Base-by-base conservation (phyloP, 495 filamentous ascomycete species). In the Neurospora sp. region DNA sequence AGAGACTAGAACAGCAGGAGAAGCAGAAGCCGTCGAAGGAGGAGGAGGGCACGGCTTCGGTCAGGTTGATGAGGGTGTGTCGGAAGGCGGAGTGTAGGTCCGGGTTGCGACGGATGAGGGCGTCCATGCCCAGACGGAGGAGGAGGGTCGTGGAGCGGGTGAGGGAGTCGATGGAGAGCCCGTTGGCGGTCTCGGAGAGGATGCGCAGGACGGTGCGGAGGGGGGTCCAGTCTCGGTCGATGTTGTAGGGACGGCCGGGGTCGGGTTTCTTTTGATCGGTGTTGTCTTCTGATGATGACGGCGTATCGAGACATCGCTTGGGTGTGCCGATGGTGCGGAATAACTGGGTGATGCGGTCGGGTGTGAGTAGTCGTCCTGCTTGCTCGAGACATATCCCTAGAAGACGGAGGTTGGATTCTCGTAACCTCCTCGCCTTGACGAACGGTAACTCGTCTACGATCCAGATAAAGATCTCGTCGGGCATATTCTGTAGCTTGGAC, bases 391-490 rank as follows among this genome's bases (percentile, higher is more conserved):
- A 85, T 9, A 77, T 70, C 4, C 73, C 71, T 6, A 85, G 70
- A 5, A 85, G 76, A 38, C 87, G 84, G 46, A 86, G 81, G 81
- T 94, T 96, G 70, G 91, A 89, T 59, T 85, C 79, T 71, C 89
- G 86, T 40, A 96, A 81, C 72, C 88, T 87, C 39, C 88, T 86
- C 46, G 86, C 86, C 48, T 81, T 82, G 75, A 93, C 91, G 12
- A 82, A 77, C 68, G 88, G 86, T n/a, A 91, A 83, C 74, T 93
- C 89, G 48, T 89, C 82, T 12, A 96, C 82, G 4, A 95, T 86
- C 94, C 94, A 97, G 22, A 83, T 69, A 31, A 93, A 84, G 22
- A 96, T 76, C 71, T 93, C 89, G 70, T 94, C 88, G 2, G 94
- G 90, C 7, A 96, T 81, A 16, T 80, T 70, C 37, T 79, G 80